Evolutionary conservation across 805 yeast species (phyloP).

Genomic region (Schwanniomyces occidentalis): DNA sequence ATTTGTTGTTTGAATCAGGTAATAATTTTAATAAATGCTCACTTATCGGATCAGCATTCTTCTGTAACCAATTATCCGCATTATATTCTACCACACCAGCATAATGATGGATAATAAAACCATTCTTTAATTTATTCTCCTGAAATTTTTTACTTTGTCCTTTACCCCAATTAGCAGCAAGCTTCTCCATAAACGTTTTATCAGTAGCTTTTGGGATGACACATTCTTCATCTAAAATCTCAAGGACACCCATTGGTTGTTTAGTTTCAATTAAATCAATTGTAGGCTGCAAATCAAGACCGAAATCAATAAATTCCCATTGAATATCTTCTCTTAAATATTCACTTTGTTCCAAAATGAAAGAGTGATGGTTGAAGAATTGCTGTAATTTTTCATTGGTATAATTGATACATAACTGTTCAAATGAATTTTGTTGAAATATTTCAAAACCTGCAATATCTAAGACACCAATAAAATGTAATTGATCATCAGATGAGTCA

Average conservation of each 20-base stretch:
- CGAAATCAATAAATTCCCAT: constrained; percentile 86
- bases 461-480: constrained; percentile 53
- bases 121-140: constrained; percentile 71
- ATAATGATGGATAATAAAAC: constrained; percentile 85
- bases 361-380: constrained; percentile 62
- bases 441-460: constrained; percentile 67
- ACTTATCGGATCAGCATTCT: constrained; percentile 90
- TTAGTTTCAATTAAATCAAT: constrained; percentile 84
- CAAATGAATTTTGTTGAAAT: constrained; percentile 57
- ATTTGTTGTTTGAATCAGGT: constrained; percentile 53
- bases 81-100: constrained; percentile 97
- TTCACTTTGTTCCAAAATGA: constrained; percentile 61
- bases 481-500: constrained; percentile 26
- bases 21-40: constrained; percentile 68
- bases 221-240: constrained; percentile 91
- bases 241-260: constrained; percentile 77
- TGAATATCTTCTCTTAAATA: constrained; percentile 58
- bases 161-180: constrained; percentile 62
- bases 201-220: constrained; percentile 91
- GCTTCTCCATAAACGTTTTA: constrained; percentile 74
- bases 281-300: constrained; percentile 91
- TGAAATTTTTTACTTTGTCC: constrained; percentile 52
- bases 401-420: constrained; percentile 60
- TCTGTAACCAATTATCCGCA: constrained; percentile 89
- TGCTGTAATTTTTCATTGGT: constrained; percentile 63